Base-by-base conservation (phyloP, 495 filamentous ascomycete genomes). In the Penicillium silybi region DNA sequence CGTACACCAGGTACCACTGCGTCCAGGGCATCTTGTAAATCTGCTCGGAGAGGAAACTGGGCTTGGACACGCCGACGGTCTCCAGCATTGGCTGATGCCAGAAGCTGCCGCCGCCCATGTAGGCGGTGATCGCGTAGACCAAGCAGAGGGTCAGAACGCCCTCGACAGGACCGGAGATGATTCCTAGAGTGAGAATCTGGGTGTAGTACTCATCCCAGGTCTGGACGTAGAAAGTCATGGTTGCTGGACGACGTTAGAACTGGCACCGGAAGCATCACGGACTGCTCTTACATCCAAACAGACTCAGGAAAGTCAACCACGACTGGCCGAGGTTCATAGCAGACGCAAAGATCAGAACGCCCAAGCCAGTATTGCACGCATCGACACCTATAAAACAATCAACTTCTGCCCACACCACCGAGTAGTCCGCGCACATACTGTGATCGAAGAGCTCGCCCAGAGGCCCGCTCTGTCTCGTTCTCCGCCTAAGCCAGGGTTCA, bases 201-300 rank as follows among this genome's bases (percentile, higher is more conserved):
- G 93, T 98, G 73, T 97, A 95, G 71, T 96, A 97, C 72, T 97
- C 93, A 57, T 98, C 93, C 93, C 93, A 98, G 26, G 93, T 98
- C 67, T 97, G 93, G 19, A 98, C 85, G 67, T 98, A 98, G 71
- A 98, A 98, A 15, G 91, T 96, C 62, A 92, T 75, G 29, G 86
- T 81, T 1, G 86, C 85, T 89, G 55, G 41, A 13, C 70, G 64
- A 15, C 7, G 15, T 18, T 15, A 20, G 35, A 25, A 11, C 13
- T 25, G 11, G 11, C 18, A 25, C n/a, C 10, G 10, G 6, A 38
- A 32, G 29, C 10, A 32, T 13, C 0, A n/a, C 6, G 22, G 37
- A 38, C 32, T 34, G 16, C 15, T 64, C 84, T 50, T 75, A 88
- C 88, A 82, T 61, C 85, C 93, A 71, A 96, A 96, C 5, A 97